Base-by-base conservation (phyloP, 2,329 filamentous ascomycete species). In the Fusarium abutilonis region DNA sequence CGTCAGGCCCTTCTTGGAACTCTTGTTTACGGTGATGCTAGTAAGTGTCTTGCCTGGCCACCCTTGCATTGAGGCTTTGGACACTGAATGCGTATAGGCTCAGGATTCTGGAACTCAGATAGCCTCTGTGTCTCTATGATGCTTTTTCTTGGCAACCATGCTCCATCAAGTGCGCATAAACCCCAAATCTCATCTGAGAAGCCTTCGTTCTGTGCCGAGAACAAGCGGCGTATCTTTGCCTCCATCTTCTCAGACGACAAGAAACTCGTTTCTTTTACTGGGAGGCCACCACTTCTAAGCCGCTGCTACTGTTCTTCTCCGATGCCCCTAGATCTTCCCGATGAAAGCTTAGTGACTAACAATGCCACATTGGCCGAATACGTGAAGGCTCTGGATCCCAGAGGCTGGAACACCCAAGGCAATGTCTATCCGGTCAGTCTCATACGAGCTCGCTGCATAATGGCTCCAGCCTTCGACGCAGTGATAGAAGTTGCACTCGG, bases 401-500 rank as follows among this genome's bases (percentile, higher is more conserved):
- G 79, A 17, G 85, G 85, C 0, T 87, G 84, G 84, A 86, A 84
- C 47, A 79, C 75, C 1, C 69, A 75, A 3, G 80, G 79, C 0
- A 67, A 72, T 0, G 66, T 84, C 0, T 74, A 79, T 38, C 67
- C 79, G 0, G 76, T 76, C 2, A 86, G 83, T 0, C 78, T 80
- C 46, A 69, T 77, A 3, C 76, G 85, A 26, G 78, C 82, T 1
- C 79, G 80, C 48, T 78, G 77, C 5, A 74, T 79, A 6, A 76
- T 86, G 23, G 78, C 80, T 10, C 69, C 76, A 2, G 76, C 87
- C 9, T 76, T 82, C 4, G 85, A 88, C 56, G 85, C 88, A 48
- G 80, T 88, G 3, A 75, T 88, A n/a, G 83, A 87, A 58, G 75
- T 87, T 14, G 83, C 84, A 1, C 72, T 87, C 0, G 81, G 81